Base-by-base conservation (phyloP, 2,329 filamentous ascomycete species). In the Calonectria pseudoreteaudii region DNA sequence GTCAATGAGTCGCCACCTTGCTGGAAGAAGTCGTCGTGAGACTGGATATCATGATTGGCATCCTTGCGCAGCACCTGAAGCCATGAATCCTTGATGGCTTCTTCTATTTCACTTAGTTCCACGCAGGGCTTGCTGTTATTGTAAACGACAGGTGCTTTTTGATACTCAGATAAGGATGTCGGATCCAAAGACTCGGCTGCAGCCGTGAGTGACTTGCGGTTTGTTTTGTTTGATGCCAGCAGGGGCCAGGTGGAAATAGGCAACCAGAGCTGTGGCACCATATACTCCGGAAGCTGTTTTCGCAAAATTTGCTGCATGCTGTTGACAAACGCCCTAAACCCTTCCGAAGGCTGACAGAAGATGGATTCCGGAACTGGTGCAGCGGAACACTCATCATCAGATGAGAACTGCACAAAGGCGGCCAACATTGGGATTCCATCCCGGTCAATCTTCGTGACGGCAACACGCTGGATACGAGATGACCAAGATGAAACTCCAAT, bases 71-170 rank as follows among this genome's bases (percentile, higher is more conserved):
- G 31, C 4, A 58, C 53, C 10, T 58, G 53, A 16, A 58, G 8
- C 53, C 53, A 58, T 11, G 53, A 20, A 4, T 58, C 31, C n/a
- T n/a, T 36, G 20, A 58, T 14, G 11, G 18, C n/a, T 58, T 36
- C 10, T 36, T 58, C 53, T 4, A 23, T 58, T 4, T 36, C n/a
- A 10, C 7, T 31, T 16, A 58, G n/a, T 4, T 8, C 7, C n/a
- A 10, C 11, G 0, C 20, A 36, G 53, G n/a, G 0, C 6, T n/a
- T 26, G 2, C 3, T 36, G 4, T 5, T 36, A 2, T 36, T 0
- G 1, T 36, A 7, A 20, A 36, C 3, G 8, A 16, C 5, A 13
- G 30, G 9, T n/a, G 30, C 4, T 26, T 11, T 18, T n/a, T 58
- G 53, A 58, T 58, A 58, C 14, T 36, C 31, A 0, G 53, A n/a